phyloP scores from a whole-genome alignment of 352 stramenopile genomes.

The Phytopythium sindhum region DNA sequence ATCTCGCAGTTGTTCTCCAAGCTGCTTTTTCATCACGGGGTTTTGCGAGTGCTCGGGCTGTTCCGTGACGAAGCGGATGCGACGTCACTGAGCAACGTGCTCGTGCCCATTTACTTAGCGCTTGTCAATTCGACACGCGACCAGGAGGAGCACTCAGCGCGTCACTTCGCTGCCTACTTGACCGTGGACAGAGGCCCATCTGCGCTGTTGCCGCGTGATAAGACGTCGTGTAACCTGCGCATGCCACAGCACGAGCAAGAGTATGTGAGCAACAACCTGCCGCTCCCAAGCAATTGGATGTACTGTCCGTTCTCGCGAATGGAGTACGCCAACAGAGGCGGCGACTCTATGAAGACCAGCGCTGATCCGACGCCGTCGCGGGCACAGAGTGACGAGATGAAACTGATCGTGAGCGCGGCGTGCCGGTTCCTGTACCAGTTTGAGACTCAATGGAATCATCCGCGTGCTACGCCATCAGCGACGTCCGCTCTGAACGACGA shows the following conservation, averaged over 20 bases:
- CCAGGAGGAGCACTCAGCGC: slow-evolving; percentile 50
- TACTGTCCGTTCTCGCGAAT: slow-evolving; percentile 67
- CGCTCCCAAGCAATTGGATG: slow-evolving; percentile 66
- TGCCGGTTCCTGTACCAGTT: slow-evolving; percentile 65
- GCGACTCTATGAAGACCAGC: slow-evolving; percentile 9
- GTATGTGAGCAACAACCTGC: slow-evolving; percentile 52
- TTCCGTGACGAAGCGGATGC: slow-evolving; percentile 44
- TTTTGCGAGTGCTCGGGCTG: slow-evolving; percentile 37
- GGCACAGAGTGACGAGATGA: slow-evolving; percentile 65
- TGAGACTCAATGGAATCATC: slow-evolving; percentile 18
- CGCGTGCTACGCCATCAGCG: not conserved
- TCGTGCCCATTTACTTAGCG: slow-evolving; percentile 68
- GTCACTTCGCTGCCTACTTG: slow-evolving; percentile 22
- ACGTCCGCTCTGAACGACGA: slow-evolving; percentile 26
- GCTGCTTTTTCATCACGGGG: slow-evolving; percentile 42
- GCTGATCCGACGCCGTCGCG: slow-evolving; percentile 26
- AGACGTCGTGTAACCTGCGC: slow-evolving; percentile 54
- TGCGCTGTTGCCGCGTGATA: slow-evolving; percentile 11
- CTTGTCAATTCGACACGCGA: slow-evolving; percentile 50
- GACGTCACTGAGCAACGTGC: slow-evolving; percentile 37
- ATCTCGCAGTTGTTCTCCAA: slow-evolving; percentile 38
- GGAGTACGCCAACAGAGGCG: slow-evolving; percentile 35
- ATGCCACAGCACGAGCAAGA: slow-evolving; percentile 52
- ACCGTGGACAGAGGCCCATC: not conserved
- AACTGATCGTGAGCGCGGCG: slow-evolving; percentile 64